Conservation (phyloP, 2,329 filamentous ascomycete species). For the Hymenoscyphus repandus region DNA sequence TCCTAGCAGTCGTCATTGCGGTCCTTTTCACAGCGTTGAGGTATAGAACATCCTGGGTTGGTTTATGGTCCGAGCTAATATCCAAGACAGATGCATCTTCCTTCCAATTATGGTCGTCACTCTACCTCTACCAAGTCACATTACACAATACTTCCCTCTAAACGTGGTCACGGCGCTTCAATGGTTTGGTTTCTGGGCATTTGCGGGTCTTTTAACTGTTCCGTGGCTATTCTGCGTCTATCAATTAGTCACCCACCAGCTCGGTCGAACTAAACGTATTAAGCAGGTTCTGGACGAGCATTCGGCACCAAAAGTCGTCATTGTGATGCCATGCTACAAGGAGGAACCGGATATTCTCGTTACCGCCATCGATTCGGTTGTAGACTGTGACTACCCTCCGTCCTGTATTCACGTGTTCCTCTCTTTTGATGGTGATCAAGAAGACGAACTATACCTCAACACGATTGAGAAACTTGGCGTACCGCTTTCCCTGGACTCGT, state of each 20-base stretch:
- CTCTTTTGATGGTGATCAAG: conserved; percentile 86
- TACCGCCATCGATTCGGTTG: conserved; percentile 83
- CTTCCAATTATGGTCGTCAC: conserved; percentile 93
- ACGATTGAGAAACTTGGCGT: conserved; percentile 83
- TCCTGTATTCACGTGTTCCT: conserved; percentile 92
- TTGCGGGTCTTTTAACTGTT: conserved; percentile 75
- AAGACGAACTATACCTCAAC: conserved; percentile 83
- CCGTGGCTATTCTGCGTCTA: conserved; percentile 94
- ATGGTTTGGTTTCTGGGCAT: conserved; percentile 95
- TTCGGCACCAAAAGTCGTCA: conserved; percentile 87
- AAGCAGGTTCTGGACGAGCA: conserved; percentile 79
- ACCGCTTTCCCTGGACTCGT: conserved; percentile 67
- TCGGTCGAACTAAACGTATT: conserved; percentile 76
- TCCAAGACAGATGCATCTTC: conserved; percentile 63
- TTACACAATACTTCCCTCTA: conserved; percentile 68
- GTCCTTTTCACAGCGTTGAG: conserved; percentile 69
- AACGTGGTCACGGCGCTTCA: conserved; percentile 68
- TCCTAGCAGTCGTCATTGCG: conserved; percentile 72
- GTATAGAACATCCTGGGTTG: conserved; percentile 40
- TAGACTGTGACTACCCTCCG: conserved; percentile 88
- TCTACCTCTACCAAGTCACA: conserved; percentile 68
- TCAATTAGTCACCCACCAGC: conserved; percentile 78
- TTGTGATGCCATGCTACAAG: conserved; percentile 96
- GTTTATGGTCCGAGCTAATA: neutral
- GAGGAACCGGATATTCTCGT: conserved; percentile 81